Base-by-base conservation (phyloP, 768 basidiomycete genomes). In the Kwoniella sp. region DNA sequence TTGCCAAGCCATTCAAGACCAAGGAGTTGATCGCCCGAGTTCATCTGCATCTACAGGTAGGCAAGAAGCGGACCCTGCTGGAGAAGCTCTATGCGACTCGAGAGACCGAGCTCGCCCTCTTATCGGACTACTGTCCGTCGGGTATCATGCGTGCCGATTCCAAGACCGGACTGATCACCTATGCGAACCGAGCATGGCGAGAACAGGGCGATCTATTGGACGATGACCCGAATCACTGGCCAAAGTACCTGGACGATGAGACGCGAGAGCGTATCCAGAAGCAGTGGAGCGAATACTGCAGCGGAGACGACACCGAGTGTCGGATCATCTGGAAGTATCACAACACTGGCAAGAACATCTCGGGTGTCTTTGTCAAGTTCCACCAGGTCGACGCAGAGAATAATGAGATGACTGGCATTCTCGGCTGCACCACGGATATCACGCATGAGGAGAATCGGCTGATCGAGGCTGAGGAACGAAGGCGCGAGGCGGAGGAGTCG, bases 11-110 rank as follows among this genome's bases (percentile, higher is more conserved):
- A 1, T 78, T 77, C 67, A 71, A 68, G 33, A 63, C 73, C 1
- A 67, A 70, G 39, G 76, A 77, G 50, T 57, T 78, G 9, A 49
- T 78, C 26, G 77, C 77, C 6, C 66, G 77, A 15, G 73, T 69
- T 5, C 71, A 76, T 43, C 63, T 78, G 14, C 76, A 77, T 38
- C 65, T 78, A 56, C 76, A 77, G 41, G 59, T 78, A 10, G 77
- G 77, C 26, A 78, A 78, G 56, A 73, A 73, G 28, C 60, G 69
- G 3, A 50, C 50, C n/a, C 56, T 58, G 20, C 45, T 73, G 27
- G 71, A 73, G 42, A 40, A 45, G 40, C 33, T 56, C 22, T 73
- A 56, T 32, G 37, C 43, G 1, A 49, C 70, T 38, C 48, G 71
- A 15, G 50, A 59, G 36, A 53, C 57, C 4, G 66, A 73, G 39